These are phyloP conservation scores for Rhodomyrtus tomentosa DNA, from an alignment of 345 rosid species.

Conservation along the genomic window DNA sequence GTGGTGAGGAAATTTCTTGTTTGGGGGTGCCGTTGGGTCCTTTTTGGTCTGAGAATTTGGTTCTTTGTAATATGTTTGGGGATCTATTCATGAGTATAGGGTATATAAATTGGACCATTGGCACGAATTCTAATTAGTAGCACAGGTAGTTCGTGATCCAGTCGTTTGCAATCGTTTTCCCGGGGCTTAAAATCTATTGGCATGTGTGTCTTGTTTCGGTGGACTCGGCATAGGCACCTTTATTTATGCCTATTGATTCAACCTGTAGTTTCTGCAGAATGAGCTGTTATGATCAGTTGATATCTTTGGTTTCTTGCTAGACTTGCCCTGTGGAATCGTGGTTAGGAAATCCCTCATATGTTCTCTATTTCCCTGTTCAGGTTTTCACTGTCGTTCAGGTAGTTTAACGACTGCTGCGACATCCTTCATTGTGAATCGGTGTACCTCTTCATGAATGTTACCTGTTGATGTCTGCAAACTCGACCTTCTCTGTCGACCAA, in stretches of 20 bases:
- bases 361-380: neutral
- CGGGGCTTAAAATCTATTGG: neutral
- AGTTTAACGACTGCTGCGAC: neutral
- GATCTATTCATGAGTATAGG: neutral
- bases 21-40: neutral
- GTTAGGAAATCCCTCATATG: neutral
- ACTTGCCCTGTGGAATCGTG: neutral
- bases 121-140: neutral
- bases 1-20: slow-evolving; percentile 30
- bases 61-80: neutral
- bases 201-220: neutral
- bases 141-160: neutral
- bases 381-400: neutral
- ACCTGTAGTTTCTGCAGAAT: neutral
- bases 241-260: neutral
- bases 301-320: neutral
- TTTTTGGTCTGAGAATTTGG: neutral
- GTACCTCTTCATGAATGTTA: neutral
- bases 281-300: neutral
- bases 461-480: neutral
- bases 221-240: neutral
- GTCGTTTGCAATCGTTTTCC: neutral
- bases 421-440: neutral
- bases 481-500: neutral
- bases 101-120: neutral